phyloP scores from a whole-genome alignment of 2,329 filamentous ascomycete species.

The Elsinoe arachidis region DNA sequence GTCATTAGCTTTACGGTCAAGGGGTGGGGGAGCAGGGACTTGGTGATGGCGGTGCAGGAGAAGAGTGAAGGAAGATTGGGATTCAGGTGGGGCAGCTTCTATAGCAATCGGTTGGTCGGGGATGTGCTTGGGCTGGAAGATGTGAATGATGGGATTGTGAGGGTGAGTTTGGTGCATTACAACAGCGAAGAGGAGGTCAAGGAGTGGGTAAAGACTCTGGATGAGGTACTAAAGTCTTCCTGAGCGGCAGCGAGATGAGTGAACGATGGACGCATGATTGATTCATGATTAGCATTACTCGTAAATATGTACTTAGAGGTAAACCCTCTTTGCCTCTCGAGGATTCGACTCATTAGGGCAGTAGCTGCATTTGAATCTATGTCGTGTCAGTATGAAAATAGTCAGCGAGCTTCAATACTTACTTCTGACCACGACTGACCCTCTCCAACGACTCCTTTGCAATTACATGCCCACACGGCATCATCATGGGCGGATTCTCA shows the following conservation, averaged over 20 bases:
- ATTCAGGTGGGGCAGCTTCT: conserved; percentile 61
- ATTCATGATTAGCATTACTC: neutral
- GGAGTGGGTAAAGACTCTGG: conserved; percentile 44
- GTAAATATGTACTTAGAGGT: conserved; percentile 21
- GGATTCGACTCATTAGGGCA: conserved; percentile 77
- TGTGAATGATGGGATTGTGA: conserved; percentile 53
- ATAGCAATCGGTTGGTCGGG: conserved; percentile 54
- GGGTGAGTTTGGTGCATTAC: conserved; percentile 66
- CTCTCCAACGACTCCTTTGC: conserved; percentile 73
- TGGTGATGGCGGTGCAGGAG: conserved; percentile 56
- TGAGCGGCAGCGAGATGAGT: neutral
- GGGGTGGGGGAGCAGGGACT: conserved; percentile 46
- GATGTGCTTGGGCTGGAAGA: conserved; percentile 47
- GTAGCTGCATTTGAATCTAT: conserved; percentile 88
- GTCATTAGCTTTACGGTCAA: conserved; percentile 59
- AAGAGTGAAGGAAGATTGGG: conserved; percentile 45
- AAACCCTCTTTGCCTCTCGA: conserved; percentile 65
- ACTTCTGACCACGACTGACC: conserved; percentile 59
- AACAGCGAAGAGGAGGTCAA: conserved; percentile 58
- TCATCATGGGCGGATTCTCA: conserved; percentile 89
- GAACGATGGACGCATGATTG: neutral
- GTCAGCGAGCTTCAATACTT: neutral
- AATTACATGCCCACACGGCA: conserved; percentile 91
- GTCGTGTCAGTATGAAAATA: neutral
- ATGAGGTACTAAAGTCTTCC: conserved; percentile 32